Percentiles rank a stretch among this genome's conserved stretches.
These are phyloP conservation scores for Penicillium sp. DNA, from an alignment of 2,329 filamentous ascomycete species.

Conservation along the genomic window DNA sequence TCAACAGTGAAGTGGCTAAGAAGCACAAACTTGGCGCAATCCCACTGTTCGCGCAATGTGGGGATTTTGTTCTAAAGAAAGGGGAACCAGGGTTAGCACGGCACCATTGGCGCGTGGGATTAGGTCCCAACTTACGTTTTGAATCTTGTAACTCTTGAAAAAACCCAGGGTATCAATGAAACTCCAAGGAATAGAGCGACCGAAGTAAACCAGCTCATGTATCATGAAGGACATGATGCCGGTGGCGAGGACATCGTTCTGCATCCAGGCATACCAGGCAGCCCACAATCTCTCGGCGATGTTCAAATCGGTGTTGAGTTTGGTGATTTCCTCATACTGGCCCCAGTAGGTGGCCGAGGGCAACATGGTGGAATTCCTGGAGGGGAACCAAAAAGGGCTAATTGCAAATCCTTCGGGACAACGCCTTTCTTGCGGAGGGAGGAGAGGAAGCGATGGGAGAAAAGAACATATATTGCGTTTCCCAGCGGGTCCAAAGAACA, in stretches of 20 bases:
- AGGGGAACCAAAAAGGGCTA: too few relatives aligned
- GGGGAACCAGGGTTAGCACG: neutral
- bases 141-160: slow-evolving; percentile 94
- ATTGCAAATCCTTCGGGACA: too few relatives aligned
- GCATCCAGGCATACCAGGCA: slow-evolving; percentile 97
- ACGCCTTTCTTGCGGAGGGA: too few relatives aligned
- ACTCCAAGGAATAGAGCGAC: slow-evolving; percentile 86
- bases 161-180: slow-evolving; percentile 86
- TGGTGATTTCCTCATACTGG: slow-evolving; percentile 67
- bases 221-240: slow-evolving; percentile 97
- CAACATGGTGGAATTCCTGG: slow-evolving; percentile 53
- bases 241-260: slow-evolving; percentile 94
- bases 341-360: slow-evolving; percentile 66
- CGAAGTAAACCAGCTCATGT: slow-evolving; percentile 95
- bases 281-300: slow-evolving; percentile 88
- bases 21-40: slow-evolving; percentile 90
- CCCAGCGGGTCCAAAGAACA: too few relatives aligned
- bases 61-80: slow-evolving; percentile 77
- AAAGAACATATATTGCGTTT: too few relatives aligned
- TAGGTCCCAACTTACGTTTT: slow-evolving; percentile 64
- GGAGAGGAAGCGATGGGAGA: too few relatives aligned
- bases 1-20: slow-evolving; percentile 97
- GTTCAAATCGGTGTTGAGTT: slow-evolving; percentile 84
- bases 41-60: slow-evolving; percentile 90
- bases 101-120: too few relatives aligned